Conservation (phyloP, 805 yeast genomes). For the Barnettozyma siamensis region DNA sequence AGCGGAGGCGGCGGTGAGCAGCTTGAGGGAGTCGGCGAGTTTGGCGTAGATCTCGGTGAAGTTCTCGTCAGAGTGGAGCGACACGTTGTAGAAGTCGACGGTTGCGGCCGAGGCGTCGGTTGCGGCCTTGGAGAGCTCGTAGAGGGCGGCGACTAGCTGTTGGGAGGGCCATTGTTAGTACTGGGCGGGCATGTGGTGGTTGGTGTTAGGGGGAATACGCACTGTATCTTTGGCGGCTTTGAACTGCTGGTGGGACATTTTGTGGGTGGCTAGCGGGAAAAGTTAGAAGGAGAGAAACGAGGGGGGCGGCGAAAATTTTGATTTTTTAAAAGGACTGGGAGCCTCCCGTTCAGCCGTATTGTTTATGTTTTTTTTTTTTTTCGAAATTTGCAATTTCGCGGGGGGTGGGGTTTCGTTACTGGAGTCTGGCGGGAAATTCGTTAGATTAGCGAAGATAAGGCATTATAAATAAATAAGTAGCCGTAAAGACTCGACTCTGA, state of each 20-base stretch:
- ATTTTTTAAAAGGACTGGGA: neutral
- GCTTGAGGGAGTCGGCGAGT: slow-evolving; percentile 36
- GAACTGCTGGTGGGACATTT: slow-evolving; percentile 20
- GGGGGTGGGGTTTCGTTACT: too few species aligned
- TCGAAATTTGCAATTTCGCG: too few species aligned
- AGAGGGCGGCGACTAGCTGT: slow-evolving; percentile 70
- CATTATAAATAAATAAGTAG: too few species aligned
- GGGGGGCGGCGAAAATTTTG: neutral
- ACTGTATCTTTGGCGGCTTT: slow-evolving; percentile 24
- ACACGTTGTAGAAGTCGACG: slow-evolving; percentile 63
- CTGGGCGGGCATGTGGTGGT: too few species aligned
- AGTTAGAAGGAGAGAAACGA: slow-evolving; percentile 3
- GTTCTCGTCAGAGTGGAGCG: slow-evolving; percentile 41
- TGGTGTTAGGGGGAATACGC: slow-evolving; percentile 5
- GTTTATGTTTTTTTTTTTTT: neutral
- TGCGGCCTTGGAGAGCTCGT: slow-evolving; percentile 82
- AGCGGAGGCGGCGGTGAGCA: slow-evolving; percentile 32
- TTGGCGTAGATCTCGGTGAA: slow-evolving; percentile 40
- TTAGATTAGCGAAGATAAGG: too few species aligned
- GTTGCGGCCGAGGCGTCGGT: slow-evolving; percentile 78
- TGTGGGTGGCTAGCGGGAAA: neutral
- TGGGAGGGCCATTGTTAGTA: too few species aligned
- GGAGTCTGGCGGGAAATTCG: too few species aligned
- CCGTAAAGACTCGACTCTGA: too few species aligned
- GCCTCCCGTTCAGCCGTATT: neutral